phyloP scores from a whole-genome alignment of 805 yeast species.

The Tetrapisispora pingtungensis region DNA sequence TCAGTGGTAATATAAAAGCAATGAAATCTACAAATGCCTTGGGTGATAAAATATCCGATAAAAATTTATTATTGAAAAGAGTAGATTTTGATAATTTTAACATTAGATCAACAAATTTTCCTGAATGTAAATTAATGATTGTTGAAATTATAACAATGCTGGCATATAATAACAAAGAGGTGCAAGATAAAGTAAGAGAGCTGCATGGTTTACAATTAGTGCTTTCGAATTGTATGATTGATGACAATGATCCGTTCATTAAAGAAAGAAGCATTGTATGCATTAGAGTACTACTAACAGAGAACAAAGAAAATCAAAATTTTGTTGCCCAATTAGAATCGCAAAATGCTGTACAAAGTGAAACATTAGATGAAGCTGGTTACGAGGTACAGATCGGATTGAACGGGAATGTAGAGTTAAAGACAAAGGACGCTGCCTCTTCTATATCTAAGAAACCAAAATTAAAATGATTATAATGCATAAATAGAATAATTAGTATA shows the following conservation, averaged over 20 bases:
- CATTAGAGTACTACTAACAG: constrained; percentile 52
- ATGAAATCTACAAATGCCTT: constrained; percentile 15
- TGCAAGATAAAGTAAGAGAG: constrained; percentile 61
- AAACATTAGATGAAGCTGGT: constrained; percentile 59
- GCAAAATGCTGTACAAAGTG: constrained; percentile 48
- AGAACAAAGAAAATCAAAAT: constrained; percentile 60
- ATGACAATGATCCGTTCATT: constrained; percentile 78
- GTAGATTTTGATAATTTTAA: constrained; percentile 14
- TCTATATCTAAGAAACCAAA: neutral
- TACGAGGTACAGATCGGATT: constrained; percentile 61
- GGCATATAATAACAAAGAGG: constrained; percentile 38
- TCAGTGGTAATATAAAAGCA: constrained; percentile 12
- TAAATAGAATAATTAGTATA: neutral
- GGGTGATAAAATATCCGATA: constrained; percentile 26
- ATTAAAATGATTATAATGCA: neutral
- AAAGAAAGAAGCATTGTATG: constrained; percentile 80
- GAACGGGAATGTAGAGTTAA: constrained; percentile 53
- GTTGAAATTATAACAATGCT: constrained; percentile 58
- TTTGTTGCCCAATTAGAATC: constrained; percentile 76
- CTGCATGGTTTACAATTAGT: constrained; percentile 61
- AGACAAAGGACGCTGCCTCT: constrained; percentile 13
- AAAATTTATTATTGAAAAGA: constrained; percentile 16
- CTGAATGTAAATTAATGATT: constrained; percentile 54
- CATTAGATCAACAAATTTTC: constrained; percentile 36
- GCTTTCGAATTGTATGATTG: constrained; percentile 74